phyloP scores from a whole-genome alignment of 768 basidiomycete species.

The Ephemerocybe angulata region DNA sequence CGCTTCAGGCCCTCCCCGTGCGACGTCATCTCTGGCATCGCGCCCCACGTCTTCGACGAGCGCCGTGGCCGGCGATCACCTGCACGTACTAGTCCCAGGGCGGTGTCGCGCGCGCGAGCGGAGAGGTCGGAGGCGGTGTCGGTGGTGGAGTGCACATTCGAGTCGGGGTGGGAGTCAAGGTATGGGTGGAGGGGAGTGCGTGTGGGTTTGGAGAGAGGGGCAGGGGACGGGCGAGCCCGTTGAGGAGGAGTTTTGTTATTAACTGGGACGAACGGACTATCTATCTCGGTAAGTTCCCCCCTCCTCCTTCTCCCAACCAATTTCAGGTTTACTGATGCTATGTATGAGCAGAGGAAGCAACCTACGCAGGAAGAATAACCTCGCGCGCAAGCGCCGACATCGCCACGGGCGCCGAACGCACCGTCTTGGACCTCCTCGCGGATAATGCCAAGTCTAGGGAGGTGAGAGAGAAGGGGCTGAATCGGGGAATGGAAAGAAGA shows the following conservation, averaged over 20 bases:
- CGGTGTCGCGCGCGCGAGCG: not conserved
- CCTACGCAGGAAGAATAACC: not conserved
- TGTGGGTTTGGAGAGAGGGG: no score
- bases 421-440: no score
- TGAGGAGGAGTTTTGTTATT: not conserved
- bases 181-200: no score
- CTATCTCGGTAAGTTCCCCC: not conserved
- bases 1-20: conserved; percentile 39
- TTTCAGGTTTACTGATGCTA: no score
- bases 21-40: conserved; percentile 42
- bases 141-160: not conserved
- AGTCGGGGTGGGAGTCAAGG: no score
- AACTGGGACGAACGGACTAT: not conserved
- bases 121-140: not conserved
- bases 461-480: no score
- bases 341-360: not conserved
- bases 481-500: no score
- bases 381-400: not conserved
- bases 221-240: not conserved
- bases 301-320: no score
- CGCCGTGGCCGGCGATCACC: conserved; percentile 14
- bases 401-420: not conserved
- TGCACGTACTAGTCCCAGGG: no score
- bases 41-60: conserved; percentile 46
- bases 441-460: no score